Percentiles rank a stretch among this genome's conserved stretches.
These are phyloP conservation scores for Nymphaea colorata DNA, from an alignment of 164 flowering plant genomes.

Conservation along the genomic window DNA sequence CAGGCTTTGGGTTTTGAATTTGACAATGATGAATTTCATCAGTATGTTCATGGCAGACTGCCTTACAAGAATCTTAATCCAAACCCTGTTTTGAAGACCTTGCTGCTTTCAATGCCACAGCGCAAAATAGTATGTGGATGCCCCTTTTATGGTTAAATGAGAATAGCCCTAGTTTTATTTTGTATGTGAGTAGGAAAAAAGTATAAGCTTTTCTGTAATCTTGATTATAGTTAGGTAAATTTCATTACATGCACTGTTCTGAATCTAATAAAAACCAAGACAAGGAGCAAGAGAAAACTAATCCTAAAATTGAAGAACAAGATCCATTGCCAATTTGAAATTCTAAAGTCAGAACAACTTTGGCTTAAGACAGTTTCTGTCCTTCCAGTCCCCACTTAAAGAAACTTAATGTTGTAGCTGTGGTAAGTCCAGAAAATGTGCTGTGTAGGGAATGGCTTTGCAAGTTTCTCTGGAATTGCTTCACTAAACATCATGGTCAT, in stretches of 20 bases:
- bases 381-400: too few relatives aligned
- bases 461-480: too few relatives aligned
- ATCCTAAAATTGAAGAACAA: too few relatives aligned
- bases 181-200: not conserved
- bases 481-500: too few relatives aligned
- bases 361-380: not conserved
- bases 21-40: slow-evolving; percentile 79
- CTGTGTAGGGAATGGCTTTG: too few relatives aligned
- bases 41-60: slow-evolving; percentile 70
- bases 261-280: not conserved
- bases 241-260: not conserved
- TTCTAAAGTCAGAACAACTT: not conserved
- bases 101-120: slow-evolving; percentile 77
- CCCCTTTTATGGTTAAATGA: not conserved
- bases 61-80: slow-evolving; percentile 82
- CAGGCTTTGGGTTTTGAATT: slow-evolving; percentile 80
- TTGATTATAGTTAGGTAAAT: not conserved
- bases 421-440: too few relatives aligned
- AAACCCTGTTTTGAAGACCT: slow-evolving; percentile 61
- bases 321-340: too few relatives aligned
- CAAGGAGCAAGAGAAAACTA: not conserved
- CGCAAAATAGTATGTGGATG: slow-evolving; percentile 60
- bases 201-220: not conserved
- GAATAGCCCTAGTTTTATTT: not conserved
- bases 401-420: too few relatives aligned